Base-by-base conservation (phyloP, 225 moss, liverwort and hornwort species). In the Climacium dendroides region DNA sequence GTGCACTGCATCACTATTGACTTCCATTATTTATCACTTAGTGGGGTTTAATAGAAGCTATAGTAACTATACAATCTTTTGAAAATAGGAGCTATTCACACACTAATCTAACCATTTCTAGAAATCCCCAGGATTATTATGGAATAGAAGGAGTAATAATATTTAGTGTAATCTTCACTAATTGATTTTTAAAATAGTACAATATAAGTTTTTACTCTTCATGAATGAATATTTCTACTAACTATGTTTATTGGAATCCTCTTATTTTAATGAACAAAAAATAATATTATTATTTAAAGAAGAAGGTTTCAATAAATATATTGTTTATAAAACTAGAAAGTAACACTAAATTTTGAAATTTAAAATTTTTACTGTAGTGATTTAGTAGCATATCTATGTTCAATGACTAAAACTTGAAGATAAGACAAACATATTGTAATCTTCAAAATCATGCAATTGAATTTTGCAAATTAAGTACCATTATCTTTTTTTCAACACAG, bases 311-410 rank as follows among this genome's bases (percentile, higher is more conserved):
- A n/a, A n/a, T n/a, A 19, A 65, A 65, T 1, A 65, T 65, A 65
- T n/a, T n/a, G 12, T n/a, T 37, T 2, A 4, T 12, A 66, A 66
- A 20, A 66, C 0, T 0, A n/a, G 0, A 66, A 2, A 12, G 4
- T 13, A 37, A 22, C 0, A 37, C 9, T 67, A 37, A 37, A 37
- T 37, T 66, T 11, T 19, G 11, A n/a, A 66, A n/a, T 37, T 67
- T 2, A 3, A 17, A 67, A 22, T 2, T 6, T 67, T 67, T 67
- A 13, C 1, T 67, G 7, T 0, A 23, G 0, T 67, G 13, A 67
- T 37, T 65, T 67, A 22, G 23, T 67, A 23, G 13, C 23, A 67
- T 37, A 4, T 13, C 23, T 67, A 7, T 22, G 2, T 12, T 22
- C 66, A 22, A 37, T 37, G 37, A 37, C 2, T 37, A n/a, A 67